phyloP scores from a whole-genome alignment of 345 rosid species.

The Brassica rapa region DNA sequence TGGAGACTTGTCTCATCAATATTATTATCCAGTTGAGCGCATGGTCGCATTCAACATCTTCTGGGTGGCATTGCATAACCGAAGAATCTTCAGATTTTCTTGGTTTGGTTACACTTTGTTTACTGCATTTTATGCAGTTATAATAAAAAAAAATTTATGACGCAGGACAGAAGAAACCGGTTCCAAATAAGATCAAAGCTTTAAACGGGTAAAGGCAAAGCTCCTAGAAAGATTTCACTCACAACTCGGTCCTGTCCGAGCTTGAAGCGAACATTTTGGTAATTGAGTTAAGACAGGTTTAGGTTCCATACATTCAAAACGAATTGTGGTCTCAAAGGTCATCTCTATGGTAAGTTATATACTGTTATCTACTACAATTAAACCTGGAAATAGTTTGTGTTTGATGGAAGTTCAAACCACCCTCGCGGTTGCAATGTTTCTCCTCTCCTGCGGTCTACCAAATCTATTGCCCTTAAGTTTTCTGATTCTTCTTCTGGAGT shows the following conservation, averaged over 20 bases:
- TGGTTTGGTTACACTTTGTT: not conserved
- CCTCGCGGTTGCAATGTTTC: conserved; percentile 45
- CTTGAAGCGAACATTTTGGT: too few species aligned
- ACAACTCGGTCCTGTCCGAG: too few species aligned
- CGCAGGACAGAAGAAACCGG: conserved; percentile 69
- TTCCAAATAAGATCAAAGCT: conserved; percentile 74
- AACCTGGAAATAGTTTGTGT: too few species aligned
- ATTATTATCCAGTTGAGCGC: not conserved
- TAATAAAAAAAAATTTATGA: not conserved
- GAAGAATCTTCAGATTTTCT: not conserved
- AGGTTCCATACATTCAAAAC: too few species aligned
- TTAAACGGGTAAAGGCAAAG: conserved; percentile 59
- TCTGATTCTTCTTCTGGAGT: conserved; percentile 58
- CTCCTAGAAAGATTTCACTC: conserved; percentile 26
- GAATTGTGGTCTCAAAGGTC: too few species aligned
- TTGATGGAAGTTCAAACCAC: too few species aligned
- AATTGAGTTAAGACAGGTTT: too few species aligned
- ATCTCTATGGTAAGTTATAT: too few species aligned
- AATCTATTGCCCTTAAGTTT: conserved; percentile 79
- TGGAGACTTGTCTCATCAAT: conserved; percentile 66
- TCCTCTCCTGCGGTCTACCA: conserved; percentile 83
- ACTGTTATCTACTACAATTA: too few species aligned
- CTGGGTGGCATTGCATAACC: not conserved
- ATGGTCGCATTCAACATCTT: not conserved
- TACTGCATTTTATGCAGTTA: not conserved